Evolutionary conservation across 2,329 filamentous ascomycete species (phyloP).

Genomic region (Talaromyces albobiverticillius): DNA sequence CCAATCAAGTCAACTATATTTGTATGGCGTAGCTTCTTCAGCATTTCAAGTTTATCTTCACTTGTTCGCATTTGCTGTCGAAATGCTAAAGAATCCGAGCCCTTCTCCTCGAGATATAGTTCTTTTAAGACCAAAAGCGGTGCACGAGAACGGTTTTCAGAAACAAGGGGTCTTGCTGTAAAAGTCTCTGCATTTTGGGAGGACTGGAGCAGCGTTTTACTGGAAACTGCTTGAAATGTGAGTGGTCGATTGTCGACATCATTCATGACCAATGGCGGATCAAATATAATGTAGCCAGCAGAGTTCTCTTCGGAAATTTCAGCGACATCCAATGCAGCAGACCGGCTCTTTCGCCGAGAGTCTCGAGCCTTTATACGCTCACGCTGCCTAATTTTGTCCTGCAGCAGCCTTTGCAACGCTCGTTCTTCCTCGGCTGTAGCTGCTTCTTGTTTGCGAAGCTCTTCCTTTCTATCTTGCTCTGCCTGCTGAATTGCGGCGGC

Average conservation of each 20-base stretch:
- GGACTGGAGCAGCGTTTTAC: conserved; percentile 63
- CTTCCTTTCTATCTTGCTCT: conserved; percentile 51
- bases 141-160: conserved; percentile 54
- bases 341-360: conserved; percentile 38
- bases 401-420: conserved; percentile 35
- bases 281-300: conserved; percentile 40
- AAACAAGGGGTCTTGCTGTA: conserved; percentile 67
- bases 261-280: conserved; percentile 51
- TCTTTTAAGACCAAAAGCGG: conserved; percentile 71
- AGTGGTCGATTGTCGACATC: conserved; percentile 63
- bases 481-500: conserved; percentile 60
- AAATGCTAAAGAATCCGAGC: conserved; percentile 60
- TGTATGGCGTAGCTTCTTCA: conserved; percentile 72
- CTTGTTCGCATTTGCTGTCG: conserved; percentile 74
- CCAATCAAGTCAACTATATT: conserved; percentile 78
- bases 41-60: conserved; percentile 70
- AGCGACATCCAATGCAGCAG: conserved; percentile 28
- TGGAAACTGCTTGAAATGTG: conserved; percentile 68
- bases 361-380: conserved; percentile 37
- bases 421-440: conserved; percentile 41
- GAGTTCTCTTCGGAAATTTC: conserved; percentile 34
- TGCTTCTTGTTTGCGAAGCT: conserved; percentile 40
- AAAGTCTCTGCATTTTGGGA: conserved; percentile 64
- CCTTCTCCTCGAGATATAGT: conserved; percentile 57
- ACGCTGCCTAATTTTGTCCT: conserved; percentile 37